A percentile compares a stretch with the other conserved stretches of the same genome.
phyloP scores from a whole-genome alignment of 2,329 filamentous ascomycete species.

The Elsinoe perseae region DNA sequence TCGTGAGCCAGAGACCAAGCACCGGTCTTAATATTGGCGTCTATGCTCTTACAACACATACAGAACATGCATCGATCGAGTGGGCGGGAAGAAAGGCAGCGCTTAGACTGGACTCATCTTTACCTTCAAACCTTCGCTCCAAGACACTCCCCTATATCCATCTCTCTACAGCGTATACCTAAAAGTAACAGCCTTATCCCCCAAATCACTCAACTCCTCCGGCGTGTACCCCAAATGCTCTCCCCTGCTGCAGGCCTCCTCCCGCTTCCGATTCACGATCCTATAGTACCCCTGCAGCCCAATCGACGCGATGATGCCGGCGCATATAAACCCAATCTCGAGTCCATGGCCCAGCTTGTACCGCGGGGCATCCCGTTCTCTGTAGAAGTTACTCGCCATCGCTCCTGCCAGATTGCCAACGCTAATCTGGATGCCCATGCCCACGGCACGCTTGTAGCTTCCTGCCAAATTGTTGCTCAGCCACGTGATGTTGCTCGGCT shows the following conservation, averaged over 20 bases:
- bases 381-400: constrained; percentile 67
- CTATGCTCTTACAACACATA: no score
- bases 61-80: no score
- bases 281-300: constrained; percentile 46
- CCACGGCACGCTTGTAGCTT: constrained; percentile 46
- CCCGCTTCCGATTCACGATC: constrained; percentile 51
- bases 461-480: constrained; percentile 47
- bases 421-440: constrained; percentile 43
- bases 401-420: constrained; percentile 47
- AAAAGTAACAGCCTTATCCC: constrained; percentile 56
- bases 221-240: constrained; percentile 37
- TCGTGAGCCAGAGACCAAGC: no score
- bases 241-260: constrained; percentile 30
- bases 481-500: constrained; percentile 38
- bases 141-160: neutral
- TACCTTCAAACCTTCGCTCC: no score
- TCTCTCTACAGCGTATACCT: constrained; percentile 47
- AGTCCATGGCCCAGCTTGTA: constrained; percentile 46
- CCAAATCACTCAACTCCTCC: constrained; percentile 50
- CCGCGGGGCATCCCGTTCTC: constrained; percentile 41
- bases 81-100: no score
- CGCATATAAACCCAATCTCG: constrained; percentile 43
- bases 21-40: no score
- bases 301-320: constrained; percentile 38
- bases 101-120: no score